Percentiles rank a stretch among this genome's conserved stretches.
These are phyloP conservation scores for Cercospora zeae-maydis DNA, from an alignment of 2,329 filamentous ascomycete species.

Conservation along the genomic window DNA sequence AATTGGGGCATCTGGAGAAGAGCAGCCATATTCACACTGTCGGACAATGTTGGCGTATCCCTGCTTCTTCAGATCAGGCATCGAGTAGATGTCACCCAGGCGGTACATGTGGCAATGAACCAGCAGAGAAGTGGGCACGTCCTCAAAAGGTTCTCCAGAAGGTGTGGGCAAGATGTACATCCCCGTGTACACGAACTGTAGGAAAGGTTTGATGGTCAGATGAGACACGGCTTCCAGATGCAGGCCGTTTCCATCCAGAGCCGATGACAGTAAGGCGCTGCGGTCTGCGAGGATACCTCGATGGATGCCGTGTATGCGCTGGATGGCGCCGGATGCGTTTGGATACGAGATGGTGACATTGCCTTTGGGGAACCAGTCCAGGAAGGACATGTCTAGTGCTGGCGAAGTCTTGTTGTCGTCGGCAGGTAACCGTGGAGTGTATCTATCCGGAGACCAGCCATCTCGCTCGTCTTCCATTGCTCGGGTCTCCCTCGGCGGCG, in stretches of 20 bases:
- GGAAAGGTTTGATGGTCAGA: slow-evolving; percentile 37
- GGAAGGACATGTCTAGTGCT: slow-evolving; percentile 20
- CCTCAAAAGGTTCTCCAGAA: slow-evolving; percentile 26
- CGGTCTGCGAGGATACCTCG: slow-evolving; percentile 33
- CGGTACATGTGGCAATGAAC: slow-evolving; percentile 42
- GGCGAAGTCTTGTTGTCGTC: not conserved
- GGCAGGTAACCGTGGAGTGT: not conserved
- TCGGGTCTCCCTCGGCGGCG: not conserved
- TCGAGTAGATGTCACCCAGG: slow-evolving; percentile 41
- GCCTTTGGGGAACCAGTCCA: slow-evolving; percentile 27
- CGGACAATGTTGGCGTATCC: slow-evolving; percentile 41
- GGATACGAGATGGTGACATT: slow-evolving; percentile 33
- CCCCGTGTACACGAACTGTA: slow-evolving; percentile 44
- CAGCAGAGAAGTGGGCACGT: slow-evolving; percentile 37
- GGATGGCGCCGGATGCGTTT: slow-evolving; percentile 33
- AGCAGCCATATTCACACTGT: slow-evolving; percentile 41
- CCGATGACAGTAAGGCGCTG: slow-evolving; percentile 41
- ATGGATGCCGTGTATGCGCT: slow-evolving; percentile 37
- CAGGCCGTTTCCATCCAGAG: slow-evolving; percentile 41
- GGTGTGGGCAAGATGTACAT: slow-evolving; percentile 34
- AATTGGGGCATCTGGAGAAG: slow-evolving; percentile 37
- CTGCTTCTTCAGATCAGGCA: slow-evolving; percentile 39
- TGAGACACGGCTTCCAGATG: slow-evolving; percentile 40
- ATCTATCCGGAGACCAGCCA: slow-evolving; percentile 7
- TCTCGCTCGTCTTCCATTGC: not conserved